A percentile compares a stretch with the other conserved stretches of the same genome.
These are phyloP conservation scores for Hericium coralloides DNA, from an alignment of 768 basidiomycete genomes.

Conservation along the genomic window DNA sequence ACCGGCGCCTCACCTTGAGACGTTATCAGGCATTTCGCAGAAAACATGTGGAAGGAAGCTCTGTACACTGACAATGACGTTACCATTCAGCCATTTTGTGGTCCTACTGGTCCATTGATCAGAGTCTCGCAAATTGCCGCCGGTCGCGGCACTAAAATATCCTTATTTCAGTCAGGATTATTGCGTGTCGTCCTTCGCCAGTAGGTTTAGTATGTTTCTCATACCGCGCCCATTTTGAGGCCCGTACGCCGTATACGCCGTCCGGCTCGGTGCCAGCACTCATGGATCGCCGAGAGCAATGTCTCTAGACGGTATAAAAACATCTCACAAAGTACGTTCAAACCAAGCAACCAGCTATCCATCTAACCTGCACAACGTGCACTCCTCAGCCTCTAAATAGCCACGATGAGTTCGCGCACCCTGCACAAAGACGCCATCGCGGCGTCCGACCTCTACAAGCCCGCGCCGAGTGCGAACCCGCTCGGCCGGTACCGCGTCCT, in stretches of 20 bases:
- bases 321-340: not conserved
- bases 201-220: not conserved
- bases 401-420: not conserved
- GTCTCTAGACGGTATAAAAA: not conserved
- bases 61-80: no score
- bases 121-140: no score
- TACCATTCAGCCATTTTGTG: no score
- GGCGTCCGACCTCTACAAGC: no score
- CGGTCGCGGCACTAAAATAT: not conserved
- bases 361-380: no score
- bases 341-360: no score
- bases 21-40: no score
- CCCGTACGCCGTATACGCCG: not conserved
- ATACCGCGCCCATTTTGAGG: not conserved
- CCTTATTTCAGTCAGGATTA: not conserved
- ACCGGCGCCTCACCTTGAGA: no score
- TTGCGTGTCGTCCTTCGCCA: not conserved
- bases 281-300: not conserved
- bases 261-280: not conserved
- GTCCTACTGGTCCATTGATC: no score
- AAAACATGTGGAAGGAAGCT: no score
- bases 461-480: not conserved
- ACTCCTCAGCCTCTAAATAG: not conserved
- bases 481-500: constrained; percentile 14
- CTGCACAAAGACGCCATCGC: not conserved